Percentiles rank a stretch among this genome's conserved stretches.
phyloP scores from a whole-genome alignment of 495 filamentous ascomycete species.

The Hypoxylon fuscum region DNA sequence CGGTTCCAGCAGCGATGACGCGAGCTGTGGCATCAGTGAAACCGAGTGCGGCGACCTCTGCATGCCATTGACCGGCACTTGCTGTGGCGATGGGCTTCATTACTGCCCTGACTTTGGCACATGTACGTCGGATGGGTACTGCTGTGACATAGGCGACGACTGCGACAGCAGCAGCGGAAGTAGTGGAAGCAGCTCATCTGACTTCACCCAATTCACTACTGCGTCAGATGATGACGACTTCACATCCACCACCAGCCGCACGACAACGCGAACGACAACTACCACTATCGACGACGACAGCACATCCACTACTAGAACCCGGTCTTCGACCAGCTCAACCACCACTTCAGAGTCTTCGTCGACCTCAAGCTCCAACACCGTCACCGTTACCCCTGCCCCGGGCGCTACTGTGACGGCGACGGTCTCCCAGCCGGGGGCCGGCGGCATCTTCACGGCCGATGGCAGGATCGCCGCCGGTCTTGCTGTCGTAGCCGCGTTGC shows the following conservation, averaged over 20 bases:
- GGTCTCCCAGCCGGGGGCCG: conserved; percentile 26
- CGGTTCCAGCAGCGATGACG: conserved; percentile 8
- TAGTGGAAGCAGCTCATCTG: conserved; percentile 10
- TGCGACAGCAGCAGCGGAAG: conserved; percentile 18
- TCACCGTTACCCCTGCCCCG: conserved; percentile 18
- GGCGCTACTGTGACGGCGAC: conserved; percentile 19
- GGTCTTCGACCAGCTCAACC: conserved; percentile 10
- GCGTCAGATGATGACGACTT: conserved; percentile 12
- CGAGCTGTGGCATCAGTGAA: conserved; percentile 18
- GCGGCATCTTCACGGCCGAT: conserved; percentile 31
- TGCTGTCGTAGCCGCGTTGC: conserved; percentile 28
- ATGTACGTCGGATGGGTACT: conserved; percentile 33
- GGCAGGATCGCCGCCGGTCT: conserved; percentile 23
- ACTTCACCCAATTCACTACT: conserved; percentile 7
- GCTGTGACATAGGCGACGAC: conserved; percentile 34
- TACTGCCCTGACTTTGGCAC: conserved; percentile 39
- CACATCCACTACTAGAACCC: conserved; percentile 11
- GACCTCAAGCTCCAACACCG: background rate
- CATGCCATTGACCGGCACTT: conserved; percentile 38
- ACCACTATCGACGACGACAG: conserved; percentile 2
- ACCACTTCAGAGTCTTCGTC: background rate
- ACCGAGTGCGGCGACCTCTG: conserved; percentile 29
- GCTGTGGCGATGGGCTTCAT: conserved; percentile 24
- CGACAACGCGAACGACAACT: conserved; percentile 27
- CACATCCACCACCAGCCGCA: conserved; percentile 29